Base-by-base conservation (phyloP, 805 yeast genomes). In the Maudiozyma pseudohumilis region DNA sequence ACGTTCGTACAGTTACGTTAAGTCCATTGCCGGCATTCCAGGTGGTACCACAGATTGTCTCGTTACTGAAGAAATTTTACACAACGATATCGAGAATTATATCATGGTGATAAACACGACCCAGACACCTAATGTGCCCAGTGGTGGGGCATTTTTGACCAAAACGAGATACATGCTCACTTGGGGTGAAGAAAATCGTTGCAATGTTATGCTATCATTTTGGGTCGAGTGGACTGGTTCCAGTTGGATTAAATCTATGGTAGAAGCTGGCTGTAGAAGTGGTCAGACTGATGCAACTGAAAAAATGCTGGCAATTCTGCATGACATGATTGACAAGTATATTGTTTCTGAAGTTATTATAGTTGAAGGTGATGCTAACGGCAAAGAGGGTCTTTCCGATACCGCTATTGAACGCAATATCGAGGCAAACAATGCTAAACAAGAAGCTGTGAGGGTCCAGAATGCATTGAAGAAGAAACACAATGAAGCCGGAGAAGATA, bases 41-140 rank as follows among this genome's bases (percentile, higher is more conserved):
- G 77, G 89, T 27, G 98, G 98, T 0, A 86, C 89, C 17, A 88
- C 99, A 4, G 75, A 70, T 41, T 84, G 94, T 55, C 40, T 61
- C 17, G 75, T 72, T 12, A 60, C 58, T 2, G 95, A 86, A 47
- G 96, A 86, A 46, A 65, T 80, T 16, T 74, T 76, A 31, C 59
- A 68, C 29, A 57, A 53, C 36, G 75, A 77, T 44, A 59, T 68
- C 12, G 59, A 66, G 4, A 65, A 67, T 13, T 69, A 69, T 45
- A 72, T 85, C 24, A 70, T 75, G 41, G 75, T 86, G 2, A 61
- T 76, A 2, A 75, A 78, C 29, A 65, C 73, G 2, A 75, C 89
- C 0, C 65, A 63, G 29, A 88, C 98, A 0, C 99, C 98, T 0
- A 92, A 86, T 53, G 97, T 92, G 12, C 98, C 99, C 0, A 81